These are phyloP conservation scores for Filobasidium wieringae DNA, from an alignment of 768 basidiomycete genomes.

Conservation along the genomic window DNA sequence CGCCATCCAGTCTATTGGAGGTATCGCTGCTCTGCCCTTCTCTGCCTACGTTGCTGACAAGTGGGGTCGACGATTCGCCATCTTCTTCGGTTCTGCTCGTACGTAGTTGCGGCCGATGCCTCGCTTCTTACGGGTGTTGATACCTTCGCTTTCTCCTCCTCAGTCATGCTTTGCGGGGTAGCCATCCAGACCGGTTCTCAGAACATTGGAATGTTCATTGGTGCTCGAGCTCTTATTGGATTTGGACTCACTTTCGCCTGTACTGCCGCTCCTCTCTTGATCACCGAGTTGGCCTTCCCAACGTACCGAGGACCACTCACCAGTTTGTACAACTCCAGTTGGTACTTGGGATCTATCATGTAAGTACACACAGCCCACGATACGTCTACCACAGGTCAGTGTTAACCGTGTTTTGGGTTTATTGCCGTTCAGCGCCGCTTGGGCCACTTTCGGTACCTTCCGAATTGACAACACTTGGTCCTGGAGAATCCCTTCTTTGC, in stretches of 20 bases:
- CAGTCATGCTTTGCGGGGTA: slow-evolving; percentile 57
- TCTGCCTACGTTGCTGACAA: slow-evolving; percentile 53
- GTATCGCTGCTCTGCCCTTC: slow-evolving; percentile 48
- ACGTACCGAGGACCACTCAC: slow-evolving; percentile 68
- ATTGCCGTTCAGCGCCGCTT: no score
- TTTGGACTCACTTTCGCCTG: slow-evolving; percentile 52
- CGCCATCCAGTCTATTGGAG: slow-evolving; percentile 54
- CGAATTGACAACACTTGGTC: slow-evolving; percentile 38
- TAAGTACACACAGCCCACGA: no score
- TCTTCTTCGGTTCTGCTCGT: slow-evolving; percentile 46
- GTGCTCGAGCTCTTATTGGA: slow-evolving; percentile 41
- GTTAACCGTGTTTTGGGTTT: no score
- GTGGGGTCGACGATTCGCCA: slow-evolving; percentile 51
- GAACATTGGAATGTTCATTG: slow-evolving; percentile 20
- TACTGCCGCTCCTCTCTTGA: slow-evolving; percentile 67
- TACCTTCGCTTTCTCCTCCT: slow-evolving; percentile 29
- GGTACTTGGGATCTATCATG: slow-evolving; percentile 62
- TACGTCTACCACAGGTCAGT: no score
- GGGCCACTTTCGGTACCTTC: slow-evolving; percentile 50
- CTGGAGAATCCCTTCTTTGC: slow-evolving; percentile 50
- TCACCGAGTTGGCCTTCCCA: slow-evolving; percentile 77
- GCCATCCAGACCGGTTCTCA: slow-evolving; percentile 27
- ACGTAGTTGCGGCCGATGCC: neutral
- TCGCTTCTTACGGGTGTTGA: neutral
- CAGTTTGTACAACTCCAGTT: slow-evolving; percentile 51